Percentiles rank a stretch among this genome's conserved stretches.
Evolutionary conservation across 805 yeast genomes (phyloP).

Genomic region (Wickerhamiella domercqiae): DNA sequence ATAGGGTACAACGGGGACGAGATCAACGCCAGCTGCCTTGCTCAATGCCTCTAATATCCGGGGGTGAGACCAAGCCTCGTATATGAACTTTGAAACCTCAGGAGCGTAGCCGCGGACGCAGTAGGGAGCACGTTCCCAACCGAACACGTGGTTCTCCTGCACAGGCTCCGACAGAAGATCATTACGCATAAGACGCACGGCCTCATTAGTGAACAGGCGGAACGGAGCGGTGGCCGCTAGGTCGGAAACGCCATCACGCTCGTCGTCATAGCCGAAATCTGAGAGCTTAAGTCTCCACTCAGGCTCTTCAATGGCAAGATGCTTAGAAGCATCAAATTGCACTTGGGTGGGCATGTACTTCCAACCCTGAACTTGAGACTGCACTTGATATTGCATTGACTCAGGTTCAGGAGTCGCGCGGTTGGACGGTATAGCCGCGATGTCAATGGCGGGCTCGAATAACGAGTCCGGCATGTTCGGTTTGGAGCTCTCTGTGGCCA

Average conservation of each 20-base stretch:
- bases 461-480: too few relatives aligned
- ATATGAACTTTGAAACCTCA: constrained; percentile 34
- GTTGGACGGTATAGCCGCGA: too few relatives aligned
- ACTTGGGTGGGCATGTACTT: constrained; percentile 8
- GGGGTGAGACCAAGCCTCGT: constrained; percentile 46
- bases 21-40: constrained; percentile 44
- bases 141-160: constrained; percentile 25
- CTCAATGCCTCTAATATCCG: constrained; percentile 37
- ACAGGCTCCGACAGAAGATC: constrained; percentile 31
- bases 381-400: too few relatives aligned
- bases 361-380: constrained; percentile 3
- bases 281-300: constrained; percentile 29
- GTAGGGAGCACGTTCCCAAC: constrained; percentile 20
- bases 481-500: too few relatives aligned
- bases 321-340: constrained; percentile 25
- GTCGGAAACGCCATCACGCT: constrained; percentile 33
- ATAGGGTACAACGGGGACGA: constrained; percentile 40
- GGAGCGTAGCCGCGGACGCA: constrained; percentile 36
- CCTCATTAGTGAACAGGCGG: constrained; percentile 46
- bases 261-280: constrained; percentile 33
- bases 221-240: constrained; percentile 47
- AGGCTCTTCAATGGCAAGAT: constrained; percentile 23
- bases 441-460: too few relatives aligned
- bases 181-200: constrained; percentile 41
- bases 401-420: too few relatives aligned